Base-by-base conservation (phyloP, 495 filamentous ascomycete species). In the Amniculicola lignicola region DNA sequence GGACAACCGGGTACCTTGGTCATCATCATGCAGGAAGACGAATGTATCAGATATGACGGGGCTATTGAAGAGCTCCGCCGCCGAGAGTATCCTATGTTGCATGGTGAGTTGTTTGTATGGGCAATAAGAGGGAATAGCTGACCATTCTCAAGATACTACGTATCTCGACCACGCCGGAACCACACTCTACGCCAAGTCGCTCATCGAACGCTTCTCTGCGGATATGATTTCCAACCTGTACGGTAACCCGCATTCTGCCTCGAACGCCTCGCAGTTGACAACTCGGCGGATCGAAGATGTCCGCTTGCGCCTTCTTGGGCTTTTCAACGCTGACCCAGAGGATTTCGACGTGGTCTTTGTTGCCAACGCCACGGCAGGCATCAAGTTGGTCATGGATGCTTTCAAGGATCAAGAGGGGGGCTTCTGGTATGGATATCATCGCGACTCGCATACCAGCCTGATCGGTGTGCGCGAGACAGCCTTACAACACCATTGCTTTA, bases 81-180 rank as follows among this genome's bases (percentile, higher is more conserved):
- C 19, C 63, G 73, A 2, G 87, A 97, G 62, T 97, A 89, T 74
- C 92, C 92, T 25, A 84, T 88, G 77, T 75, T 96, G n/a, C 77
- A 79, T 69, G 86, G 90, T 88, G 74, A 66, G 70, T 62, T 12
- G 35, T 4, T 6, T 10, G 16, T 18, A 18, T 6, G 19, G 9
- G 16, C 37, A 6, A 18, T 6, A 9, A 6, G 29, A 33, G 6
- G 7, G 6, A 40, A 12, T 25, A 7, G 25, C 7, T 36, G 12
- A 25, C 3, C 24, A 23, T 18, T 22, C 33, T 69, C 59, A n/a
- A 93, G 89, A 78, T 50, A 79, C 82, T 6, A 79, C 86, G 45
- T 97, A 96, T 66, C 84, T 96, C 22, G 92, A 97, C 62, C 91
- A 97, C 83, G 92, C 90, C 1, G 91, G 89, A 18, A 89, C 89